Percentiles rank a stretch among this genome's conserved stretches.
Evolutionary conservation across 2,329 filamentous ascomycete genomes (phyloP).

Genomic region (Elsinoe arachidis): DNA sequence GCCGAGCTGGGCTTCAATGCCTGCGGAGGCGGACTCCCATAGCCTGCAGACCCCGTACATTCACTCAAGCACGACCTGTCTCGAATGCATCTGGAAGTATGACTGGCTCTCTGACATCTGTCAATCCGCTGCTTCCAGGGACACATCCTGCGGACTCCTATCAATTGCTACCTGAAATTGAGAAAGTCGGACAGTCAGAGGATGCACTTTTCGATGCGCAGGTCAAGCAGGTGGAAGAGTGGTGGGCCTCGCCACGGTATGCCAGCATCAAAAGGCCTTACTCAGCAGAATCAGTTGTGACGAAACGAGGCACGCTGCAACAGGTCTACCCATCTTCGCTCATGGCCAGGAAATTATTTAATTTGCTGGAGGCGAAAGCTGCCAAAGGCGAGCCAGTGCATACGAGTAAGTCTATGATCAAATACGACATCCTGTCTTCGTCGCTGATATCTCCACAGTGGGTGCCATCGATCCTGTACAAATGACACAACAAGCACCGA

Average conservation of each 20-base stretch:
- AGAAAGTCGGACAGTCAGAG: slow-evolving; percentile 72
- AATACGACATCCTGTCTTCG: not conserved
- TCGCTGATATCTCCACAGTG: slow-evolving; percentile 46
- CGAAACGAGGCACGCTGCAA: slow-evolving; percentile 79
- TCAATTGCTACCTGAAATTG: slow-evolving; percentile 68
- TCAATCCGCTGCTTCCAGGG: slow-evolving; percentile 54
- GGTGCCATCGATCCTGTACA: slow-evolving; percentile 97
- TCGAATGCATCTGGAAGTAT: slow-evolving; percentile 29
- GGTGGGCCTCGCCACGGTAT: slow-evolving; percentile 83
- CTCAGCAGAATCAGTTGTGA: slow-evolving; percentile 80
- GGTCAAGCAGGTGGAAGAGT: slow-evolving; percentile 73
- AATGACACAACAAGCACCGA: slow-evolving; percentile 95
- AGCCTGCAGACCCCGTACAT: slow-evolving; percentile 14
- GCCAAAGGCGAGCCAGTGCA: slow-evolving; percentile 81
- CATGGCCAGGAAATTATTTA: slow-evolving; percentile 92
- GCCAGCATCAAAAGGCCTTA: slow-evolving; percentile 88
- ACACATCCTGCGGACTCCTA: slow-evolving; percentile 65
- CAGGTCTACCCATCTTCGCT: slow-evolving; percentile 86
- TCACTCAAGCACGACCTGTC: slow-evolving; percentile 19
- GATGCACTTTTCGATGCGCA: slow-evolving; percentile 79
- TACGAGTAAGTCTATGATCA: slow-evolving; percentile 55
- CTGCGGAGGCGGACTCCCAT: slow-evolving; percentile 22
- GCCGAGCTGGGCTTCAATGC: slow-evolving; percentile 17
- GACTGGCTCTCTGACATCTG: slow-evolving; percentile 44
- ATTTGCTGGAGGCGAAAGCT: slow-evolving; percentile 69